These are phyloP conservation scores for Crucibulum laeve DNA, from an alignment of 768 basidiomycete species.

Conservation along the genomic window DNA sequence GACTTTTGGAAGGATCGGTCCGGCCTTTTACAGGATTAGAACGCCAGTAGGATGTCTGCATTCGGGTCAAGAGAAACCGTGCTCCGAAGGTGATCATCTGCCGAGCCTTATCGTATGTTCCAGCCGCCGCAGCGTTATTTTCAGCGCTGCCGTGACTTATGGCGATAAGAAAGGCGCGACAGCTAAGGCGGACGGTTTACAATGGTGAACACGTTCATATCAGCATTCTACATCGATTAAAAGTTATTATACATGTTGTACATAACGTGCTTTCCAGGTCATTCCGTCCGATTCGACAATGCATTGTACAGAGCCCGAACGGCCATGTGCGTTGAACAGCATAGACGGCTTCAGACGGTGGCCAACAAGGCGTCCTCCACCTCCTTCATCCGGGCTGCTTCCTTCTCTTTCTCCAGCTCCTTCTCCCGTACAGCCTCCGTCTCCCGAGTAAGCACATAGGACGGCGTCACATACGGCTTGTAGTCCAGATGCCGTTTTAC, in stretches of 20 bases:
- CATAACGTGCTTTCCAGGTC: no score
- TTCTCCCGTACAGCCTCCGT: conserved; percentile 60
- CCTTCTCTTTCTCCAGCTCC: conserved; percentile 33
- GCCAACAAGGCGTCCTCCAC: conserved; percentile 65
- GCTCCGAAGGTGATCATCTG: no score
- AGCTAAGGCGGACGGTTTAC: no score
- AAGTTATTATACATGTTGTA: no score
- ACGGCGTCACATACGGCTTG: conserved; percentile 63
- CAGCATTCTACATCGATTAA: no score
- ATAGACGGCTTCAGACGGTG: conserved; percentile 25
- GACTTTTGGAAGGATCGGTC: conserved; percentile 73
- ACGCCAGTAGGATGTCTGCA: background rate
- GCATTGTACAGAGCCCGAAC: no score
- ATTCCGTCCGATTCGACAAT: background rate
- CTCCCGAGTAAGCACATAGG: conserved; percentile 63
- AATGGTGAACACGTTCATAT: no score
- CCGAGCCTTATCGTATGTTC: no score
- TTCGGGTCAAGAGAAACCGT: background rate
- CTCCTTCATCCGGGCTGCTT: conserved; percentile 50
- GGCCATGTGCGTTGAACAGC: no score
- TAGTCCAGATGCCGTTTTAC: conserved; percentile 88
- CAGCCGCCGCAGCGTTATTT: no score
- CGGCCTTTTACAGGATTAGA: conserved; percentile 39
- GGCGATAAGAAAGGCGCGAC: no score
- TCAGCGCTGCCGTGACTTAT: no score